These are phyloP conservation scores for Pyrenophora graminea DNA, from an alignment of 2,329 filamentous ascomycete genomes.

Conservation along the genomic window DNA sequence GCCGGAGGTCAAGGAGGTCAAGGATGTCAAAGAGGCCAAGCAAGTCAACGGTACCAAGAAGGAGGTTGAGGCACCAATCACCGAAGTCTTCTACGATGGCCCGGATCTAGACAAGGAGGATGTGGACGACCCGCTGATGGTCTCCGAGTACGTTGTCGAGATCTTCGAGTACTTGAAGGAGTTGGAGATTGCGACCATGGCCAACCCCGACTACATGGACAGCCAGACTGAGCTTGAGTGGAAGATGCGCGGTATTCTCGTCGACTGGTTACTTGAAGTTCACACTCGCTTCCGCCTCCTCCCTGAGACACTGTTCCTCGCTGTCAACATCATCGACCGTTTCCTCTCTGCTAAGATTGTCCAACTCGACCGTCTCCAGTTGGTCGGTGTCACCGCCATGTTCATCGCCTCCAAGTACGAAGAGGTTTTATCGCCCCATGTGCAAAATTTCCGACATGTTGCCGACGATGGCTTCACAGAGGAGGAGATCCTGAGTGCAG, in stretches of 20 bases:
- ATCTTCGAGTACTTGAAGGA: slow-evolving; percentile 96
- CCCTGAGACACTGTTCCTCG: slow-evolving; percentile 93
- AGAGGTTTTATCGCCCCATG: slow-evolving; percentile 94
- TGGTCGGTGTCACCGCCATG: slow-evolving; percentile 98
- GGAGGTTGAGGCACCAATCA: slow-evolving; percentile 26
- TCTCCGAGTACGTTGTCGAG: slow-evolving; percentile 93
- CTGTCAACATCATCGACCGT: slow-evolving; percentile 97
- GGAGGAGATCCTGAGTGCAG: slow-evolving; percentile 93
- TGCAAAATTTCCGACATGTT: slow-evolving; percentile 95
- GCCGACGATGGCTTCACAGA: slow-evolving; percentile 96
- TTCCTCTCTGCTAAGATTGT: slow-evolving; percentile 96
- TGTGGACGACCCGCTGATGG: slow-evolving; percentile 92
- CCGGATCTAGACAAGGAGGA: slow-evolving; percentile 82
- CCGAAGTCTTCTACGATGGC: slow-evolving; percentile 40
- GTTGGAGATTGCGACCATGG: slow-evolving; percentile 77
- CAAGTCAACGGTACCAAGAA: slow-evolving; percentile 25
- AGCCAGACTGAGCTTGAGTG: slow-evolving; percentile 94
- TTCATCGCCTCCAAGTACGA: slow-evolving; percentile 99
- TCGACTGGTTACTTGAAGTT: slow-evolving; percentile 98
- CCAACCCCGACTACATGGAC: slow-evolving; percentile 93
- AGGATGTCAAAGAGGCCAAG: slow-evolving; percentile 33
- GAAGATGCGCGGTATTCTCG: slow-evolving; percentile 96
- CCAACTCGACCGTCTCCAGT: slow-evolving; percentile 90
- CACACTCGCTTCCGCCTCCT: slow-evolving; percentile 95
- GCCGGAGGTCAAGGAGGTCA: slow-evolving; percentile 46